phyloP scores from a whole-genome alignment of 257 asterid genomes.

The Penstemon davidsonii region DNA sequence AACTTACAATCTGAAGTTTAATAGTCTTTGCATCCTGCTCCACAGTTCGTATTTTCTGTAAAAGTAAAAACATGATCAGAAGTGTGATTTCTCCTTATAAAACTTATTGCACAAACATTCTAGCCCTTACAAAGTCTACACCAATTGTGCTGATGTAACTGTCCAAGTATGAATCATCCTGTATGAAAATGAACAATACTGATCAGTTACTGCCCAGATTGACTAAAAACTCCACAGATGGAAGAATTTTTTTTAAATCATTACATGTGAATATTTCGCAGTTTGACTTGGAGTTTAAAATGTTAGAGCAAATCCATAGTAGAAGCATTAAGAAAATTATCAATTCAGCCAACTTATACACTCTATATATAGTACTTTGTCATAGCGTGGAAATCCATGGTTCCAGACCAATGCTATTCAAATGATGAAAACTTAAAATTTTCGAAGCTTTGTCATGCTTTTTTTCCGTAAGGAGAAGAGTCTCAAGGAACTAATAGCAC shows the following conservation, averaged over 20 bases:
- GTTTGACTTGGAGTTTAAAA: neutral
- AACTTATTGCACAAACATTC: neutral
- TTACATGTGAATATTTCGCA: neutral
- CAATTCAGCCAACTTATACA: neutral
- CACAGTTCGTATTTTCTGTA: conserved; percentile 66
- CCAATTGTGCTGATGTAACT: conserved; percentile 72
- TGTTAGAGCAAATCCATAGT: neutral
- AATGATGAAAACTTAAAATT: neutral
- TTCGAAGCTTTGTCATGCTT: neutral
- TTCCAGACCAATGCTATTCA: neutral
- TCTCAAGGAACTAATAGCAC: neutral
- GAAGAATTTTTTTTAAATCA: neutral
- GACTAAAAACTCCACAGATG: neutral
- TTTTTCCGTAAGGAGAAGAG: neutral
- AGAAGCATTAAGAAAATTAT: neutral
- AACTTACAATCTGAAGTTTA: conserved; percentile 78
- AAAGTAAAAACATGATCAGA: conserved; percentile 26
- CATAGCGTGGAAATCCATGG: neutral
- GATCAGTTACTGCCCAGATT: conserved; percentile 19
- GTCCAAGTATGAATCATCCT: conserved; percentile 66
- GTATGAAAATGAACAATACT: conserved; percentile 24
- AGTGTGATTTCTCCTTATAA: conserved; percentile 9
- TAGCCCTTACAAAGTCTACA: conserved; percentile 55
- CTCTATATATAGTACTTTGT: neutral
- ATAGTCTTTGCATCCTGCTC: conserved; percentile 73